phyloP scores from a whole-genome alignment of 164 flowering plant genomes.

The Aristolochia contorta region DNA sequence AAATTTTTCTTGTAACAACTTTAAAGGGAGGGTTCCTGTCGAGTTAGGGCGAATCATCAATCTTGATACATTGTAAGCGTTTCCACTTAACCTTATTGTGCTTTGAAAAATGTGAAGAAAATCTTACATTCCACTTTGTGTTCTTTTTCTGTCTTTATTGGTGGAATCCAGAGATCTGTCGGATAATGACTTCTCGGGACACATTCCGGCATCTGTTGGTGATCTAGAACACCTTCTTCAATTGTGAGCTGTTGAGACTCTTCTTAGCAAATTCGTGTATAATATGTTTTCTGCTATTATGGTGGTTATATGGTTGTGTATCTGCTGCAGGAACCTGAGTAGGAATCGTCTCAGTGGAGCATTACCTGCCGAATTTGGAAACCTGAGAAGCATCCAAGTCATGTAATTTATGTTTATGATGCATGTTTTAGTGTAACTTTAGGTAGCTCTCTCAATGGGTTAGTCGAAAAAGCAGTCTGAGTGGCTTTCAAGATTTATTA shows the following conservation, averaged over 20 bases:
- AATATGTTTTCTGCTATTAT: no score
- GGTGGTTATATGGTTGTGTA: no score
- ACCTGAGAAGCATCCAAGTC: conserved; percentile 61
- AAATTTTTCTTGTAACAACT: conserved; percentile 72
- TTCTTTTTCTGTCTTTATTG: no score
- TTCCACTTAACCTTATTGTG: no score
- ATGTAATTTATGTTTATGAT: conserved; percentile 37
- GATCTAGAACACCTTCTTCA: conserved; percentile 80
- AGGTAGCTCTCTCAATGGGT: not conserved
- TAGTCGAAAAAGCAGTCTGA: no score
- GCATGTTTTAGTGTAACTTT: not conserved
- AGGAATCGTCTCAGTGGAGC: conserved; percentile 48
- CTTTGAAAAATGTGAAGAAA: no score
- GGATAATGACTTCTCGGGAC: conserved; percentile 58
- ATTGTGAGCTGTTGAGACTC: conserved; percentile 33
- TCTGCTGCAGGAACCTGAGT: conserved; percentile 48
- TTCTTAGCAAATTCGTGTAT: not conserved
- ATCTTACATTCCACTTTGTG: no score
- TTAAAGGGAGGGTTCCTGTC: conserved; percentile 57
- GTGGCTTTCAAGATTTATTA: no score
- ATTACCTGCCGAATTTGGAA: conserved; percentile 69
- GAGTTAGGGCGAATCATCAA: conserved; percentile 77
- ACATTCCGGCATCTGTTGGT: conserved; percentile 71
- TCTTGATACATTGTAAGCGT: conserved; percentile 76
- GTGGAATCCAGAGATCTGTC: conserved; percentile 62